These are phyloP conservation scores for Collybia mongolica DNA, from an alignment of 768 basidiomycete species.

Conservation along the genomic window DNA sequence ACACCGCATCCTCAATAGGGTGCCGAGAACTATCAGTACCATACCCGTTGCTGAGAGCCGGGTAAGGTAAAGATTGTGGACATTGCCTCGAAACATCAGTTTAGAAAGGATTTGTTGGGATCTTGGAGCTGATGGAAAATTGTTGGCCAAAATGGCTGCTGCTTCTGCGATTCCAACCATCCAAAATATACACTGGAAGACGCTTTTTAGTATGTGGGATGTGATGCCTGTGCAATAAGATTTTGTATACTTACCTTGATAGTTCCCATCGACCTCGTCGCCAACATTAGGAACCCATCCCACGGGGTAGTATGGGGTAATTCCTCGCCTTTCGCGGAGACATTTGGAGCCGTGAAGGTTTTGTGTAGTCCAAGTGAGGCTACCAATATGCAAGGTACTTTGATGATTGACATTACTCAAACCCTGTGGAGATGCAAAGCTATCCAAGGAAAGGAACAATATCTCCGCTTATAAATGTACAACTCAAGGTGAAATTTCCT, in stretches of 20 bases:
- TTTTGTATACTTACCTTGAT: neutral
- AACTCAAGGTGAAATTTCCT: no score
- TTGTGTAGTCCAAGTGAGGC: neutral
- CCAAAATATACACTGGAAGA: conserved; percentile 26
- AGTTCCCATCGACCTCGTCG: neutral
- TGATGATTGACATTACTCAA: neutral
- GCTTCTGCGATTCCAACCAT: conserved; percentile 34
- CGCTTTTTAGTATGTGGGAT: no score
- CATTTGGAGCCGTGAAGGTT: neutral
- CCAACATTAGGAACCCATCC: no score
- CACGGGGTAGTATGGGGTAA: neutral
- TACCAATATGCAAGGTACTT: neutral
- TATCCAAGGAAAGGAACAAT: no score
- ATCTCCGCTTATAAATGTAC: no score
- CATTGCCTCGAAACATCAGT: conserved; percentile 21
- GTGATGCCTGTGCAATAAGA: no score
- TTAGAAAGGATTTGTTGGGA: conserved; percentile 25
- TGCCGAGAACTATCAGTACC: conserved; percentile 35
- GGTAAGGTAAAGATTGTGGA: conserved; percentile 26
- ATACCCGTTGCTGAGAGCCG: conserved; percentile 35
- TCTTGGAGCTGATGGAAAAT: conserved; percentile 14
- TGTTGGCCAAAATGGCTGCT: conserved; percentile 30
- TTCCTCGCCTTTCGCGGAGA: neutral
- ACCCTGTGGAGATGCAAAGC: no score
- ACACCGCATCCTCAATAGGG: conserved; percentile 38